Base-by-base conservation (phyloP, 805 yeast genomes). In the Phaffomyces opuntiae region DNA sequence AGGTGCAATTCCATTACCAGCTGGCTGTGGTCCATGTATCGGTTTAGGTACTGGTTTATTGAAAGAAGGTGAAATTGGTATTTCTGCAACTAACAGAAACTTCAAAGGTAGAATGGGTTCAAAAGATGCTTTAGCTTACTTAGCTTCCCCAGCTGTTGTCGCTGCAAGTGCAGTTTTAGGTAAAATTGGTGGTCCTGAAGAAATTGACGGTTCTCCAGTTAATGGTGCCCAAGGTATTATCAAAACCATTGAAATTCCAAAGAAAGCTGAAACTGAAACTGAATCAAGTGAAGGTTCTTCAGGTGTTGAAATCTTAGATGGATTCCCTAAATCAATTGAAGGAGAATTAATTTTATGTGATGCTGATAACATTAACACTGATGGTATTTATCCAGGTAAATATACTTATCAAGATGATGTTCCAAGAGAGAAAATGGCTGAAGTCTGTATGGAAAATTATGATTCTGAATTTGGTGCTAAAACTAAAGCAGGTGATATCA, bases 81-180 rank as follows among this genome's bases (percentile, higher is more conserved):
- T 93, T 59, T 87, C 96, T 53, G 99, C 99, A 48, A 93, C 99
- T 8, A 93, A 93, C 73, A 81, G 99, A 72, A 93, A 93, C 69
- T 93, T 93, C 77, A 93, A 93, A 70, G 99, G 99, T 50, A 81
- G 99, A 70, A 93, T 93, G 99, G 99, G 99, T 9, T 84, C 96
- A 8, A 85, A 84, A 56, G 97, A 93, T 57, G 99, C 99, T 0
- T 71, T 89, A 50, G 99, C 99, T 0, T 93, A 85, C 65, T 76
- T 93, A 53, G 96, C 96, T 0, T 89, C 97, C 1, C 99, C 99
- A 6, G 96, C 90, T 53, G 96, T 93, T 25, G 99, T 93, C 48
- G 98, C 99, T 42, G 98, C 99, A 1, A 86, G 96, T 49, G 99
- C 99, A 2, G 80, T 91, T n/a, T 69, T 87, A 52, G 99, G 99